Evolutionary conservation across 768 basidiomycete genomes (phyloP).

Genomic region (Suillus bovinus): DNA sequence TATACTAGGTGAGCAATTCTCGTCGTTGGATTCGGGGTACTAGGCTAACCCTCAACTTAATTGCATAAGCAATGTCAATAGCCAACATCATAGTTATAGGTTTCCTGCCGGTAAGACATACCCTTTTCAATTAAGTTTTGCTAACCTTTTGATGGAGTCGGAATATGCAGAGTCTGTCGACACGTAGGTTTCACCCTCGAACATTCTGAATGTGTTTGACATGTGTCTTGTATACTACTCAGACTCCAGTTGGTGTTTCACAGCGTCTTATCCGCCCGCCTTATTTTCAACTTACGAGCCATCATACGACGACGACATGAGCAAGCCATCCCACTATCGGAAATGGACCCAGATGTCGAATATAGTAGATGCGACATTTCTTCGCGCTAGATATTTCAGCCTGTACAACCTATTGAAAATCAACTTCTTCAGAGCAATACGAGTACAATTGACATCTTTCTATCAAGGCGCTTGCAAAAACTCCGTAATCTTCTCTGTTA

Average conservation of each 20-base stretch:
- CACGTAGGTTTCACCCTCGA: not conserved
- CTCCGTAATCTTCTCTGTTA: conserved; percentile 39
- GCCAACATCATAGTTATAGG: not conserved
- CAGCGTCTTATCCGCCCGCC: not conserved
- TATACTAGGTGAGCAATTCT: not conserved
- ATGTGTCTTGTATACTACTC: not conserved
- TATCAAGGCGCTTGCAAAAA: conserved; percentile 39
- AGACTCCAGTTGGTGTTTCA: not conserved
- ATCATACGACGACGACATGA: not conserved
- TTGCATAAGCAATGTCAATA: not conserved
- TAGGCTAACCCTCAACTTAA: not conserved
- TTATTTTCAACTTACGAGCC: conserved; percentile 2
- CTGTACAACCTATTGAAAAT: not conserved
- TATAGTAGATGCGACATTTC: not conserved
- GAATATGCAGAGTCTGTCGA: not conserved
- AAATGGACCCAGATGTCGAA: no score
- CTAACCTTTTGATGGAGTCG: not conserved
- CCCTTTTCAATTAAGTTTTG: not conserved
- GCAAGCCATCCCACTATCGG: not conserved
- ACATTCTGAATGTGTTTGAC: not conserved
- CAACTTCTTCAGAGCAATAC: not conserved
- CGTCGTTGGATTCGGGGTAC: not conserved
- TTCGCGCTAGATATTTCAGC: not conserved
- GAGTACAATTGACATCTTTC: not conserved
- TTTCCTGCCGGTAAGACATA: not conserved